These are phyloP conservation scores for Lichtheimia ramosa DNA, from an alignment of 371 early-diverging fungal genomes.

Conservation along the genomic window DNA sequence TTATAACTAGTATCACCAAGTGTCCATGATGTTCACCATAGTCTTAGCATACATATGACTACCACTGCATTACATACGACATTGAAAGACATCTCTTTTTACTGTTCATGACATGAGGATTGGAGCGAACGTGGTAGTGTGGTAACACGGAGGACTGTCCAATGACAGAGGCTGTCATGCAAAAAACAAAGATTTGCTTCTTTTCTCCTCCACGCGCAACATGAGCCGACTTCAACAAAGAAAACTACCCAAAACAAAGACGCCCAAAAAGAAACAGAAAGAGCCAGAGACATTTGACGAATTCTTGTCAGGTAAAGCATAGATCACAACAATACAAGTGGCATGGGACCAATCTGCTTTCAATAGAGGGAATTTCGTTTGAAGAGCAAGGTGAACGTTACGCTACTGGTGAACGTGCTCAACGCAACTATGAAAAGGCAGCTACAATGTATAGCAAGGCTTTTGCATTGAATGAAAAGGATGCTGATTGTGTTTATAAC, in stretches of 20 bases:
- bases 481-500: conserved; percentile 70
- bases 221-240: conserved; percentile 9
- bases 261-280: conserved; percentile 30
- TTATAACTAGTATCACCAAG: no score
- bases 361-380: conserved; percentile 57
- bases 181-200: no score
- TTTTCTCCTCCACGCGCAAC: no score
- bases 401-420: conserved; percentile 63
- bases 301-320: conserved; percentile 34
- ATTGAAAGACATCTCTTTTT: no score
- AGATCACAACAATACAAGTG: neutral
- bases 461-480: conserved; percentile 48
- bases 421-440: conserved; percentile 65
- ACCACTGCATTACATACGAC: no score
- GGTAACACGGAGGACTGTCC: no score
- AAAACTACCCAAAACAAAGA: conserved; percentile 12
- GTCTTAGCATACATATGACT: no score
- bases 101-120: no score
- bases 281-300: conserved; percentile 50
- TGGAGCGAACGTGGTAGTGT: no score
- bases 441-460: conserved; percentile 68
- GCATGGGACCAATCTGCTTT: neutral
- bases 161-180: no score
- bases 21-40: no score
- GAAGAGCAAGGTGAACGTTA: conserved; percentile 78